Evolutionary conservation across 2,329 filamentous ascomycete species (phyloP).

Genomic region (Hyphodiscus sp.): DNA sequence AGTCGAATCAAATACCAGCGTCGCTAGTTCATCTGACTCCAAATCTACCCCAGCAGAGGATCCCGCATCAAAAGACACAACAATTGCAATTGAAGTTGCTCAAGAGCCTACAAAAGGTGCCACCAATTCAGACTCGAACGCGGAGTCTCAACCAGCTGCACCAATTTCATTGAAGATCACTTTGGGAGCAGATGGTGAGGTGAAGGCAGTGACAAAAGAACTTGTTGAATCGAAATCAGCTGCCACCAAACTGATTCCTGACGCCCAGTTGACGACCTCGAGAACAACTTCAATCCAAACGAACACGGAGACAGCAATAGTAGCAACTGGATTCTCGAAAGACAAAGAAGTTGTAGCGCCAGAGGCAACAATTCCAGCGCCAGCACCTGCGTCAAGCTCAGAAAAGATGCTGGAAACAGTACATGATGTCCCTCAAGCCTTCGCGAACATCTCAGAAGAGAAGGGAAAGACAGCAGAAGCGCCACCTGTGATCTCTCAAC

Average conservation of each 20-base stretch:
- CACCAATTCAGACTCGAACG: not conserved
- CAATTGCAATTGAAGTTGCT: not conserved
- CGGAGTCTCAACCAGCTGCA: not conserved
- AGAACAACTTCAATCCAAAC: not conserved
- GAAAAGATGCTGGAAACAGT: not conserved
- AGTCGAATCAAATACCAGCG: not conserved
- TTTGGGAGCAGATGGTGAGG: conserved; percentile 11
- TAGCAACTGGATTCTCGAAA: not conserved
- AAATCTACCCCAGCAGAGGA: not conserved
- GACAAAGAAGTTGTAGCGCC: not conserved
- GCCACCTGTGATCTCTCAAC: no score
- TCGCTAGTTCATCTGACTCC: not conserved
- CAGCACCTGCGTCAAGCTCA: not conserved
- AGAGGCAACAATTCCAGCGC: not conserved
- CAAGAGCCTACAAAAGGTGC: not conserved
- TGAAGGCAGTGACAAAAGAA: conserved; percentile 10
- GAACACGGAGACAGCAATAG: not conserved
- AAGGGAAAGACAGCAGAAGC: no score
- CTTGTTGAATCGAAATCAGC: not conserved
- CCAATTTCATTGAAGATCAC: conserved; percentile 11
- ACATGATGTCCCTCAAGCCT: not conserved
- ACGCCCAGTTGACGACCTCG: not conserved
- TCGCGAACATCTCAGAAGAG: no score
- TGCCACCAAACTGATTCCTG: not conserved
- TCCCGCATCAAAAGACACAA: not conserved